phyloP scores from a whole-genome alignment of 345 rosid genomes.

The Murraya paniculata region DNA sequence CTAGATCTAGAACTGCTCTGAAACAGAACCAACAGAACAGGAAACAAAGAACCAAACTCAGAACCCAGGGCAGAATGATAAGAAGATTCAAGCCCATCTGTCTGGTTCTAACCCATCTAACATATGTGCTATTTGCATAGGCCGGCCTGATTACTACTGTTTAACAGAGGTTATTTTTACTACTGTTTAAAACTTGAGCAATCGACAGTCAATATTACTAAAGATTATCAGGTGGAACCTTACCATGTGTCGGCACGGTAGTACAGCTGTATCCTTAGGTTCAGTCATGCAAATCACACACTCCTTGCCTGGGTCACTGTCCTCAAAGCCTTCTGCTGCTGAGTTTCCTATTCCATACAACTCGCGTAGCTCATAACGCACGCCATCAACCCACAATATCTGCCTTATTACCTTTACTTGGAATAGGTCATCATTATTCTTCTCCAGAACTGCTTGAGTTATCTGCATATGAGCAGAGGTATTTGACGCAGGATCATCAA shows the following conservation, averaged over 20 bases:
- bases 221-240: slow-evolving; percentile 19
- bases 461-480: slow-evolving; percentile 62
- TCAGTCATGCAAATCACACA: slow-evolving; percentile 95
- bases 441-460: slow-evolving; percentile 72
- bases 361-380: slow-evolving; percentile 74
- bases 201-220: not conserved
- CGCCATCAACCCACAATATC: slow-evolving; percentile 78
- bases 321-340: slow-evolving; percentile 47
- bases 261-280: slow-evolving; percentile 78
- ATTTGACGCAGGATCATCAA: slow-evolving; percentile 29
- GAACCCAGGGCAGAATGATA: not conserved
- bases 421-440: slow-evolving; percentile 45
- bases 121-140: not conserved
- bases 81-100: slow-evolving; percentile 4
- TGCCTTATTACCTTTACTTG: slow-evolving; percentile 70
- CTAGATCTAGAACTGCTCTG: slow-evolving; percentile 5
- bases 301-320: slow-evolving; percentile 63
- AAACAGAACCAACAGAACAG: not conserved
- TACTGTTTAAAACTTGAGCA: not conserved
- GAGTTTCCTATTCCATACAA: slow-evolving; percentile 74
- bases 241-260: slow-evolving; percentile 96
- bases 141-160: not conserved
- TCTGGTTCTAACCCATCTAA: not conserved
- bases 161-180: not conserved
- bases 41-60: not conserved